phyloP scores from a whole-genome alignment of 805 yeast genomes.

The Nakazawaea holstii region DNA sequence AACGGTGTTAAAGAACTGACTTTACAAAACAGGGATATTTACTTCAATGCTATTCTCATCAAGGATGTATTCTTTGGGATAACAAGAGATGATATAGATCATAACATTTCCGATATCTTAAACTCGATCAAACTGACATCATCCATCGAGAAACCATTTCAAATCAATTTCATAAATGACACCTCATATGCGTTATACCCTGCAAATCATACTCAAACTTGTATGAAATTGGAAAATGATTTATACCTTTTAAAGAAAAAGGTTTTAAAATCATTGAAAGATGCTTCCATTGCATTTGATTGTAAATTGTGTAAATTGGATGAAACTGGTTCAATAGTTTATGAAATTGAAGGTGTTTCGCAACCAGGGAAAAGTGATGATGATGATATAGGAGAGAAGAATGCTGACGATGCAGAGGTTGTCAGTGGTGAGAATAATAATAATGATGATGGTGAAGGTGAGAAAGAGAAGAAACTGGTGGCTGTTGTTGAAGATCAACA shows the following conservation, averaged over 20 bases:
- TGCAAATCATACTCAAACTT: conserved; percentile 25
- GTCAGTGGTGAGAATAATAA: no score
- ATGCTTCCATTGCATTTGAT: conserved; percentile 41
- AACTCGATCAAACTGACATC: conserved; percentile 19
- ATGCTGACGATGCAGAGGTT: not conserved
- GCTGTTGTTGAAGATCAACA: not conserved
- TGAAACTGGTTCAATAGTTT: conserved; percentile 26
- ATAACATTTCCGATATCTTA: conserved; percentile 14
- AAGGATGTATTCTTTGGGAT: conserved; percentile 50
- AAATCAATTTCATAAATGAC: conserved; percentile 36
- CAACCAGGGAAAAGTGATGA: not conserved
- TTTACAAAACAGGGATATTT: not conserved
- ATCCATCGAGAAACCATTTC: conserved; percentile 14
- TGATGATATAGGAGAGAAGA: no score
- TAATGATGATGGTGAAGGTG: no score
- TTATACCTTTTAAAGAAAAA: conserved; percentile 33
- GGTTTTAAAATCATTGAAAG: conserved; percentile 28
- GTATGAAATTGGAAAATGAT: conserved; percentile 35
- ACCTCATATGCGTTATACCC: conserved; percentile 37
- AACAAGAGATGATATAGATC: conserved; percentile 38
- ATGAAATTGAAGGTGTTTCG: conserved; percentile 17
- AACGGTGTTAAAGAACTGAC: conserved; percentile 19
- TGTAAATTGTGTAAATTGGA: conserved; percentile 42
- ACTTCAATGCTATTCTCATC: conserved; percentile 51
- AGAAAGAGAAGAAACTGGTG: not conserved